phyloP scores from a whole-genome alignment of 345 rosid genomes.

The Corymbia maculata region DNA sequence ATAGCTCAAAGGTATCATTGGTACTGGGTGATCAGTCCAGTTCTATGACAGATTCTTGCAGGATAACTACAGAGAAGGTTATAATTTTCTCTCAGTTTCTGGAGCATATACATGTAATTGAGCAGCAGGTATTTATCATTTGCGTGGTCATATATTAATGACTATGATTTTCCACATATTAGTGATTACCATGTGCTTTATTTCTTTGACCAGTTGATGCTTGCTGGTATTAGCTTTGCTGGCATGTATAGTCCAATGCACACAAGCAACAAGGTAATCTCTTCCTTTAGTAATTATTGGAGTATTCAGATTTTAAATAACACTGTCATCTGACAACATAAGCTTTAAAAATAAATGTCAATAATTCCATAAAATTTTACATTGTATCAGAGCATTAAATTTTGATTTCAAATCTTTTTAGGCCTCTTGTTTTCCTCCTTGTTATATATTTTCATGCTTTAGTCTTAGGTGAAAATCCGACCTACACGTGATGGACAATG shows the following conservation, averaged over 20 bases:
- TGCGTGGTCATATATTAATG: background rate
- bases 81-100: slow-evolving; percentile 91
- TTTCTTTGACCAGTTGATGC: slow-evolving; percentile 36
- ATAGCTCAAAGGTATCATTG: slow-evolving; percentile 6
- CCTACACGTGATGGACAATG: background rate
- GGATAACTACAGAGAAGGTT: slow-evolving; percentile 49
- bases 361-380: background rate
- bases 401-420: background rate
- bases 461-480: background rate
- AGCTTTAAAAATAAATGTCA: background rate
- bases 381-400: background rate
- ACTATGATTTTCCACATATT: background rate
- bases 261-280: slow-evolving; percentile 57
- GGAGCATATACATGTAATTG: slow-evolving; percentile 85
- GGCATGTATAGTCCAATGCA: slow-evolving; percentile 88
- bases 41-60: slow-evolving; percentile 15
- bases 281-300: background rate
- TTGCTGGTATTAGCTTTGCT: slow-evolving; percentile 74
- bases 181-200: background rate
- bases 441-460: background rate
- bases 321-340: background rate
- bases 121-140: slow-evolving; percentile 61
- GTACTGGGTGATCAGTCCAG: slow-evolving; percentile 2
- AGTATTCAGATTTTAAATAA: background rate
- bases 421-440: background rate